Percentiles rank a stretch among this genome's conserved stretches.
Evolutionary conservation across 768 basidiomycete species (phyloP).

Genomic region (Lactarius akahatsu): DNA sequence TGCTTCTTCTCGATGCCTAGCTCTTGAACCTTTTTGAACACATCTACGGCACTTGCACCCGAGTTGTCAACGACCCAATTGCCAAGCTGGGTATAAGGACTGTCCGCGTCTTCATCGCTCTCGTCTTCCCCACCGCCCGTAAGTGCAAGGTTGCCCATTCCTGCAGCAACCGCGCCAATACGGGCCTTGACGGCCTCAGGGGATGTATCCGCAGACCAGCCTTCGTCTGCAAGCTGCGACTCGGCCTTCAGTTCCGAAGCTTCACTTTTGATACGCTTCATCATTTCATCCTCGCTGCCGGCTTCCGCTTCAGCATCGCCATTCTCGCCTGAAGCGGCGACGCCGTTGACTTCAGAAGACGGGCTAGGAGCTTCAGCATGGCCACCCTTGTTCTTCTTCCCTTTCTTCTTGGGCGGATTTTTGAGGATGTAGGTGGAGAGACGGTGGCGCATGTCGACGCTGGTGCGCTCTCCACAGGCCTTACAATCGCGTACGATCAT

Average conservation of each 20-base stretch:
- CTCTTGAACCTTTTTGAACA: constrained; percentile 89
- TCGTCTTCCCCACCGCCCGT: constrained; percentile 76
- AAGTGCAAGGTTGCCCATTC: constrained; percentile 52
- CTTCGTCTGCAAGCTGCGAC: constrained; percentile 61
- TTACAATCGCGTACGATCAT: constrained; percentile 96
- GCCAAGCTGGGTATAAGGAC: constrained; percentile 81
- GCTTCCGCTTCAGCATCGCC: constrained; percentile 43
- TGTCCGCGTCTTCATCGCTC: constrained; percentile 83
- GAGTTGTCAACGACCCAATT: constrained; percentile 80
- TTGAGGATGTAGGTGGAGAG: constrained; percentile 94
- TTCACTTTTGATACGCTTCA: constrained; percentile 88
- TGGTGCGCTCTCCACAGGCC: constrained; percentile 92
- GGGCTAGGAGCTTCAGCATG: constrained; percentile 47
- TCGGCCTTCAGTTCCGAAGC: constrained; percentile 73
- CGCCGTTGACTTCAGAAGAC: constrained; percentile 39
- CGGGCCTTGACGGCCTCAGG: constrained; percentile 86
- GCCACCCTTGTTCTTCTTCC: constrained; percentile 64
- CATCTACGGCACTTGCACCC: constrained; percentile 56
- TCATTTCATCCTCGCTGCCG: constrained; percentile 83
- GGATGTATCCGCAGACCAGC: constrained; percentile 92
- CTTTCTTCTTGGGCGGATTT: constrained; percentile 90
- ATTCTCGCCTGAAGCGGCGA: constrained; percentile 41
- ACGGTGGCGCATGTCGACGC: constrained; percentile 95
- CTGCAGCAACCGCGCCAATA: constrained; percentile 63
- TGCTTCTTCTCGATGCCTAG: constrained; percentile 94